Percentiles rank a stretch among this genome's conserved stretches.
Evolutionary conservation across 306 rosid species (phyloP).

Genomic region (Ammopiptanthus mongolicus): DNA sequence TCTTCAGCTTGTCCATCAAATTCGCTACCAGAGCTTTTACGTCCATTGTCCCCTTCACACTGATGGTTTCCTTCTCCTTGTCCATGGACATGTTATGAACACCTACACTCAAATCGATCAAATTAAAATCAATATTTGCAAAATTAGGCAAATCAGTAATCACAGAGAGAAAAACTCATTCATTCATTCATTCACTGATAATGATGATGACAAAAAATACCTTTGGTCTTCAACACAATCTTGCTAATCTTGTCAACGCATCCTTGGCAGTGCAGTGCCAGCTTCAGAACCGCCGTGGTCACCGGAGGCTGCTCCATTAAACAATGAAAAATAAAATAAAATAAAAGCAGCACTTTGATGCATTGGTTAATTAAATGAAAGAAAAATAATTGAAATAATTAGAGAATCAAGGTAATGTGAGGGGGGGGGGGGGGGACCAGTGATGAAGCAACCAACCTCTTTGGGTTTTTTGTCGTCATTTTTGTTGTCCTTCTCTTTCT

Average conservation of each 20-base stretch:
- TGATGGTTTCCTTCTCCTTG: conserved; percentile 58
- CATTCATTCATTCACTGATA: no score
- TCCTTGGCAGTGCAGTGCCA: conserved; percentile 77
- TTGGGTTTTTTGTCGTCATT: conserved; percentile 39
- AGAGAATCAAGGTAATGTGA: no score
- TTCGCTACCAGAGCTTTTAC: conserved; percentile 44
- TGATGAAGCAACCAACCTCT: no score
- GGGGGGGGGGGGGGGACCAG: no score
- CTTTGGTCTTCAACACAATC: conserved; percentile 55
- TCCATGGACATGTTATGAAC: conserved; percentile 46
- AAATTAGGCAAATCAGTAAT: neutral
- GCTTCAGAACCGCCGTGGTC: conserved; percentile 69
- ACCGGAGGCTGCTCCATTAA: conserved; percentile 43
- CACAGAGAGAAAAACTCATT: neutral
- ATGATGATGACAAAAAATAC: conserved; percentile 11
- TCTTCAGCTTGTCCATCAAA: conserved; percentile 50
- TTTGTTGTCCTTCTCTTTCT: conserved; percentile 33
- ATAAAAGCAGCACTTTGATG: neutral
- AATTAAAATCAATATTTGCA: neutral
- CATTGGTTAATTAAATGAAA: neutral
- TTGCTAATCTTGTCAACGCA: conserved; percentile 54
- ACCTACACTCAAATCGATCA: conserved; percentile 29
- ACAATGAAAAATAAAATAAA: neutral
- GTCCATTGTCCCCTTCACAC: conserved; percentile 72
- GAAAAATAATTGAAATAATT: no score